These are phyloP conservation scores for Lophiostoma macrostomum DNA, from an alignment of 495 filamentous ascomycete genomes.

Conservation along the genomic window DNA sequence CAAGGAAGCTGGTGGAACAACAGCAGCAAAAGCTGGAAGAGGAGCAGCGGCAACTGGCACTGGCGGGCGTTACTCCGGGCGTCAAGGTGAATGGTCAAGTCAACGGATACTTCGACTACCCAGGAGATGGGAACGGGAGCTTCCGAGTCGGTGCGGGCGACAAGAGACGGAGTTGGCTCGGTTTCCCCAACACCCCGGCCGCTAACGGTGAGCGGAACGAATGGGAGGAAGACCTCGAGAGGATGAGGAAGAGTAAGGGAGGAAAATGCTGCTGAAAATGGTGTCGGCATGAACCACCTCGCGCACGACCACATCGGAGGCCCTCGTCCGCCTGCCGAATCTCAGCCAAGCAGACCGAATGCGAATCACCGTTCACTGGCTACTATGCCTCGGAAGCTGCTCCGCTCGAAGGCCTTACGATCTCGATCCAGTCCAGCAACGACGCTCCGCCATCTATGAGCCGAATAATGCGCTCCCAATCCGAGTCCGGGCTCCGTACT, in stretches of 20 bases:
- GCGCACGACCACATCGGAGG: too few relatives aligned
- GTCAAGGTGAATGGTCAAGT: slow-evolving; percentile 37
- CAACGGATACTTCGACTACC: slow-evolving; percentile 40
- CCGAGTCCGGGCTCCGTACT: too few relatives aligned
- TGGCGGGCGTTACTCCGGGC: slow-evolving; percentile 39
- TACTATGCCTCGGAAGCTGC: too few relatives aligned
- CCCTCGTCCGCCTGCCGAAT: too few relatives aligned
- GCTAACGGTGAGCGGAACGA: slow-evolving; percentile 42
- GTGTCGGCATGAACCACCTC: too few relatives aligned
- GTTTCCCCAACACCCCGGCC: slow-evolving; percentile 52
- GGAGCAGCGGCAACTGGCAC: slow-evolving; percentile 40
- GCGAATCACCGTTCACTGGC: too few relatives aligned
- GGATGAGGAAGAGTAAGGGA: slow-evolving; percentile 38
- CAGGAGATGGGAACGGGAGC: slow-evolving; percentile 46
- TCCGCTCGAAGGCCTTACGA: too few relatives aligned
- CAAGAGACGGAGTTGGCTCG: slow-evolving; percentile 59
- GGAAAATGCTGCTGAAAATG: slow-evolving; percentile 52
- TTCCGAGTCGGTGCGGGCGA: slow-evolving; percentile 60
- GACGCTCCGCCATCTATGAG: too few relatives aligned
- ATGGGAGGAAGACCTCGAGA: slow-evolving; percentile 35
- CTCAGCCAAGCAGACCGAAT: too few relatives aligned
- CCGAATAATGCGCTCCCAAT: too few relatives aligned
- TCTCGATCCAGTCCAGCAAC: too few relatives aligned
- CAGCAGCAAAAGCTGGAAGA: slow-evolving; percentile 62
- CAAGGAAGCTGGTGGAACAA: slow-evolving; percentile 91